Evolutionary conservation across 2,329 filamentous ascomycete genomes (phyloP).

Genomic region (Cryoendolithus antarcticus): DNA sequence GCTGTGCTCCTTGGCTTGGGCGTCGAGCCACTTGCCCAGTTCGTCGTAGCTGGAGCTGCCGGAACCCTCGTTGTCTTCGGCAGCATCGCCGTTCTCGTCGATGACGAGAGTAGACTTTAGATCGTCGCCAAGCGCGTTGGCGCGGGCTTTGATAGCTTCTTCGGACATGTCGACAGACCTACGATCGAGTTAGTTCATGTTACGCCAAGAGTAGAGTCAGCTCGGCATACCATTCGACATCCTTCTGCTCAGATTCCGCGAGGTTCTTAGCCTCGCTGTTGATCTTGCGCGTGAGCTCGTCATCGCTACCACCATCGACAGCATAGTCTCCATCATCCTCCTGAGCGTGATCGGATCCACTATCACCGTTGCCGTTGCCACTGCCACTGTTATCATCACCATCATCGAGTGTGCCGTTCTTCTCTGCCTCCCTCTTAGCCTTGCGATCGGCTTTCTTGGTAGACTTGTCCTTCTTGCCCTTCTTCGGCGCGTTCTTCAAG

Average conservation of each 20-base stretch:
- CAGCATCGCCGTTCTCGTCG: conserved; percentile 62
- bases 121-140: conserved; percentile 83
- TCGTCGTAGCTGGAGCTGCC: conserved; percentile 72
- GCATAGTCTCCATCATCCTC: conserved; percentile 54
- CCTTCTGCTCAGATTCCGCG: conserved; percentile 56
- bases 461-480: conserved; percentile 91
- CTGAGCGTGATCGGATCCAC: conserved; percentile 50
- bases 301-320: conserved; percentile 68
- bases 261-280: conserved; percentile 59
- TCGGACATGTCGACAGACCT: conserved; percentile 83
- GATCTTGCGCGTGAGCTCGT: conserved; percentile 74
- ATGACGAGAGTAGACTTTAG: conserved; percentile 63
- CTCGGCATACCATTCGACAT: conserved; percentile 60
- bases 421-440: conserved; percentile 62
- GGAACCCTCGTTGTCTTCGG: conserved; percentile 71
- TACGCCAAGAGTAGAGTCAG: neutral
- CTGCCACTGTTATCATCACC: conserved; percentile 41
- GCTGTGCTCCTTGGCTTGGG: conserved; percentile 57
- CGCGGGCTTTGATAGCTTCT: conserved; percentile 87
- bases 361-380: conserved; percentile 50
- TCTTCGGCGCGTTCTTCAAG: conserved; percentile 88
- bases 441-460: conserved; percentile 79
- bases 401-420: conserved; percentile 35
- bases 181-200: neutral
- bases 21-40: conserved; percentile 84